Percentiles rank a stretch among this genome's conserved stretches.
These are phyloP conservation scores for Chlorella sorokiniana DNA, from an alignment of 139 green algal genomes.

Conservation along the genomic window DNA sequence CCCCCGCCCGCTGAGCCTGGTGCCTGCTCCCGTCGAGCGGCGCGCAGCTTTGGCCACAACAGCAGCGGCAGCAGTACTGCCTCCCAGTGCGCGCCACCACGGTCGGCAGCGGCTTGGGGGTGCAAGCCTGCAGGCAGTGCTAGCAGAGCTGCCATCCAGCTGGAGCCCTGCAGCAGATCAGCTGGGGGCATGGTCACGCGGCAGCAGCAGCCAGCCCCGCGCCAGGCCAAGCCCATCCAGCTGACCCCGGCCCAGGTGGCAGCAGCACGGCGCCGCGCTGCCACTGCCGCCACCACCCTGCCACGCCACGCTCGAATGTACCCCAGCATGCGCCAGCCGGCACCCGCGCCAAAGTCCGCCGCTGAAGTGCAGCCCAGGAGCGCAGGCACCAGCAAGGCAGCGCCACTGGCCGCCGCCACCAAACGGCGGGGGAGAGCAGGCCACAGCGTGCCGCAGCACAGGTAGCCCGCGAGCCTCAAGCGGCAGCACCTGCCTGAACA, in stretches of 20 bases:
- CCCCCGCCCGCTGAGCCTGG: too few relatives aligned
- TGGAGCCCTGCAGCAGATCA: neutral
- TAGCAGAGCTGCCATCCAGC: neutral
- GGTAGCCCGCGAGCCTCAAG: too few relatives aligned
- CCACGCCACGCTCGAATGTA: neutral
- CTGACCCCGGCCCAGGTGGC: too few relatives aligned
- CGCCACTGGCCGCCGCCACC: neutral
- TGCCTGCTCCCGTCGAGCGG: too few relatives aligned
- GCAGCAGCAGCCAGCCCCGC: neutral
- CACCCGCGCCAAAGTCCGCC: neutral
- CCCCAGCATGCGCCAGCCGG: neutral
- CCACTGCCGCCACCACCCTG: neutral
- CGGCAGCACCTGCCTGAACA: too few relatives aligned
- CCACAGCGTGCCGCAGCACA: too few relatives aligned
- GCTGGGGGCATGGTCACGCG: neutral
- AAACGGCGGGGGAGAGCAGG: too few relatives aligned
- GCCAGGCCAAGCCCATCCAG: neutral
- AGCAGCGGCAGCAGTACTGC: too few relatives aligned
- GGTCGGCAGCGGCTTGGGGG: neutral
- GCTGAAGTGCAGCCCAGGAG: too few relatives aligned
- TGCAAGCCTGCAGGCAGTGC: neutral
- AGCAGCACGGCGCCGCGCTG: neutral
- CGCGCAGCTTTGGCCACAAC: too few relatives aligned
- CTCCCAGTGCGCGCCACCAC: too few relatives aligned
- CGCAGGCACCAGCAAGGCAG: neutral